Evolutionary conservation across 768 basidiomycete species (phyloP), one percentile per base, ranked within the genome.

Genomic region (Xanthoconium purpureum): DNA sequence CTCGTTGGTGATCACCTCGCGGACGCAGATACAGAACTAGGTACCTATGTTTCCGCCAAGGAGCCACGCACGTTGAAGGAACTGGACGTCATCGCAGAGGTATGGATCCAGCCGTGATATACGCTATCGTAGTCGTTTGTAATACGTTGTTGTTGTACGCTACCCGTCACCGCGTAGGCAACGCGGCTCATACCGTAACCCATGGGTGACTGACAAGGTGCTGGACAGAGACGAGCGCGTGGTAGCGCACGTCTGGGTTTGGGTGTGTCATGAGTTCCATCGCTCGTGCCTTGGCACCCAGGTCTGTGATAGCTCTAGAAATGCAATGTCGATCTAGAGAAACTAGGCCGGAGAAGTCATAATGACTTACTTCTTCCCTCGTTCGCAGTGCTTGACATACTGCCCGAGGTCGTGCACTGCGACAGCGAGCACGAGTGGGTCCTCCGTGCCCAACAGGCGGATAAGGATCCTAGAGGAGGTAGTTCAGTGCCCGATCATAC

Each of bases 201-300:
- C 91, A 94, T 10, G 91, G 87, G 63, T 95, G 92, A 69, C 92
- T 94, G 66, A 97, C 89, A 33, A 97, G 84, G 52, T 88, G 84
- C 69, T 98, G 94, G 10, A 95, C 94, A 6, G 91, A 88, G 37
- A 98, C 76, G 37, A 98, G 77, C 3, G 94, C 94, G 55, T 88
- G 87, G 78, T 98, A 99, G 62, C 93, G 84, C 52, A 98, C 94
- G 64, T 98, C 90, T 20, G 89, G 77, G 69, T 94, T 85, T 33
- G 81, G 75, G 71, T 98, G 92, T 0, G 87, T 84, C 92, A 98
- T 95, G 50, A 99, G 80, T 66, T 94, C 89, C 91, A 93, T 93
- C 5, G 89, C 87, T 28, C 86, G 80, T 3, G 81, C 82, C 75
- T 99, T 99, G 3, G 84, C 97, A 42, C 91, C 89, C 33, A 95